Conservation (phyloP, 495 filamentous ascomycete species). For the Penicillium soppii region DNA sequence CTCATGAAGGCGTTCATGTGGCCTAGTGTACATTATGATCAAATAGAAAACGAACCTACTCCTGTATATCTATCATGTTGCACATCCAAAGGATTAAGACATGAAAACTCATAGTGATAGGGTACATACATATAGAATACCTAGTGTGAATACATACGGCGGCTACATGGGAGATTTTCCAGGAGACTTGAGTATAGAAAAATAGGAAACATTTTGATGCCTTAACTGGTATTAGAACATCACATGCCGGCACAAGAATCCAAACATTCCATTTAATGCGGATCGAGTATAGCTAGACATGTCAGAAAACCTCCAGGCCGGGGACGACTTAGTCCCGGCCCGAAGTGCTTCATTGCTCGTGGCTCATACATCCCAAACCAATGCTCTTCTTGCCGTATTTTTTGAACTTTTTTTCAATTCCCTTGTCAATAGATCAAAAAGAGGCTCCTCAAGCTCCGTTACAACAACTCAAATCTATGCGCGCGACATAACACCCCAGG, state of each 20-base stretch:
- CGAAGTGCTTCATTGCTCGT: slow-evolving; percentile 48
- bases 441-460: slow-evolving; percentile 26
- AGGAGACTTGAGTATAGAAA: slow-evolving; percentile 13
- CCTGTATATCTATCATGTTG: background rate
- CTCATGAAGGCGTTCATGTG: background rate
- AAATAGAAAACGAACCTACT: slow-evolving; percentile 9
- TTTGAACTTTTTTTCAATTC: slow-evolving; percentile 37
- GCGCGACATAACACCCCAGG: slow-evolving; percentile 93
- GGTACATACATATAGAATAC: background rate
- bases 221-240: slow-evolving; percentile 48
- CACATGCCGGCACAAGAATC: slow-evolving; percentile 38
- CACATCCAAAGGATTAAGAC: background rate
- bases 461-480: slow-evolving; percentile 40
- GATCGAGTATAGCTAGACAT: slow-evolving; percentile 42
- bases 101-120: background rate
- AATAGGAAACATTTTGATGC: slow-evolving; percentile 40
- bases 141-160: background rate
- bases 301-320: slow-evolving; percentile 34
- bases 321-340: slow-evolving; percentile 15
- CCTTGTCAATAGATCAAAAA: slow-evolving; percentile 35
- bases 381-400: slow-evolving; percentile 39
- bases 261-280: slow-evolving; percentile 35
- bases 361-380: slow-evolving; percentile 52
- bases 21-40: slow-evolving; percentile 22
- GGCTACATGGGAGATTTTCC: background rate